These are phyloP conservation scores for Phytopythium kandeliae DNA, from an alignment of 352 stramenopile species.

Conservation along the genomic window DNA sequence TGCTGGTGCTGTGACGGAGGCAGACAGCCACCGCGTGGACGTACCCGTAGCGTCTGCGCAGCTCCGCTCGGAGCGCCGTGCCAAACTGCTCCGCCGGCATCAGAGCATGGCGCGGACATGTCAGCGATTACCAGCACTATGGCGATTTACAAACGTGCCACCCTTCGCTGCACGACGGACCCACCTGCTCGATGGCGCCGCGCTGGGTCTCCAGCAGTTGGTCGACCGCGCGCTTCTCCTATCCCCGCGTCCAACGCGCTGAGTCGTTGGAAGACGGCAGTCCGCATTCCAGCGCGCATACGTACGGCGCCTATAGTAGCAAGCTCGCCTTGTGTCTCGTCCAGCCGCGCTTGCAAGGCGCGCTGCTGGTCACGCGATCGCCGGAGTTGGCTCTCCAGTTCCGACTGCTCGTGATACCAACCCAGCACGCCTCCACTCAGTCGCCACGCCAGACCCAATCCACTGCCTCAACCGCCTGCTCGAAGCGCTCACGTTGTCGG, in stretches of 20 bases:
- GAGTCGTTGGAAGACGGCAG: not conserved
- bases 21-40: not conserved
- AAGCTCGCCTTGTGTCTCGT: not conserved
- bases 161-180: no score
- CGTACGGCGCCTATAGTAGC: not conserved
- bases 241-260: not conserved
- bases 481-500: not conserved
- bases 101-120: no score
- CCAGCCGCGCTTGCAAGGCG: not conserved
- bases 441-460: no score
- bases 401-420: not conserved
- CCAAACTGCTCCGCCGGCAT: constrained; percentile 28
- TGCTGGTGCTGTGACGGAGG: not conserved
- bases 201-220: constrained; percentile 22
- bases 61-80: constrained; percentile 35
- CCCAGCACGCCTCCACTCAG: not conserved
- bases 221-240: constrained; percentile 20
- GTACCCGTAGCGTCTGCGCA: constrained; percentile 58
- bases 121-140: not conserved
- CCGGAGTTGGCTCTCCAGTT: not conserved
- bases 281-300: not conserved
- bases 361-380: not conserved
- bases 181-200: constrained; percentile 27
- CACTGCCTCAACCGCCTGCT: no score
- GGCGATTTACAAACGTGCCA: no score